These are phyloP conservation scores for Sporormia fimetaria DNA, from an alignment of 495 filamentous ascomycete genomes.

Conservation along the genomic window DNA sequence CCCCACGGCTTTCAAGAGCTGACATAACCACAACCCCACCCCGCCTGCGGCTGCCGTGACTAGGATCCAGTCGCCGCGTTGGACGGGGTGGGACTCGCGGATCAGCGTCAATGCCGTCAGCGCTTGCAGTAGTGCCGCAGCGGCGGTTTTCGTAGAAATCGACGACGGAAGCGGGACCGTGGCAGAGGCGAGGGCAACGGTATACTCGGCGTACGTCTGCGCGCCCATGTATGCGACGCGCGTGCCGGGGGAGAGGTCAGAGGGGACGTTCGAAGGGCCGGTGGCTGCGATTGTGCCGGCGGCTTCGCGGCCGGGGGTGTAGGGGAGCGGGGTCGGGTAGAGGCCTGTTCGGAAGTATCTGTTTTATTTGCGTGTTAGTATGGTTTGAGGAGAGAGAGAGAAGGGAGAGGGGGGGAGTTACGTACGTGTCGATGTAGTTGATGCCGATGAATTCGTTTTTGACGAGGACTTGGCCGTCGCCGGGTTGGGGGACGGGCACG, in stretches of 20 bases:
- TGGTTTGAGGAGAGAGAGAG: neutral
- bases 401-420: slow-evolving; percentile 2
- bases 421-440: slow-evolving; percentile 77
- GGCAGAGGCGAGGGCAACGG: slow-evolving; percentile 45
- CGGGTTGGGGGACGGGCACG: slow-evolving; percentile 60
- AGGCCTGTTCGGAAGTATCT: slow-evolving; percentile 88
- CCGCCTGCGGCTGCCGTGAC: slow-evolving; percentile 89
- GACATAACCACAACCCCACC: slow-evolving; percentile 65
- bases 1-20: slow-evolving; percentile 61
- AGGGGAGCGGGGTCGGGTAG: slow-evolving; percentile 64
- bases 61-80: slow-evolving; percentile 72
- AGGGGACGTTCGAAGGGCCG: slow-evolving; percentile 30
- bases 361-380: slow-evolving; percentile 9
- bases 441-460: slow-evolving; percentile 78
- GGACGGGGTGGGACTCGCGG: slow-evolving; percentile 62
- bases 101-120: slow-evolving; percentile 76
- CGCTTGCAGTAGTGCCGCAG: slow-evolving; percentile 66
- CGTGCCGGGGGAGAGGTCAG: slow-evolving; percentile 22
- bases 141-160: slow-evolving; percentile 50
- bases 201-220: slow-evolving; percentile 68
- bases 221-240: slow-evolving; percentile 38
- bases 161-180: slow-evolving; percentile 53
- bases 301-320: slow-evolving; percentile 76
- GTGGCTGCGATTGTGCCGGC: slow-evolving; percentile 50
- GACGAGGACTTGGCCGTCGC: slow-evolving; percentile 65